Base-by-base conservation (phyloP, 2,329 filamentous ascomycete genomes). In the Mariannaea elegans region DNA sequence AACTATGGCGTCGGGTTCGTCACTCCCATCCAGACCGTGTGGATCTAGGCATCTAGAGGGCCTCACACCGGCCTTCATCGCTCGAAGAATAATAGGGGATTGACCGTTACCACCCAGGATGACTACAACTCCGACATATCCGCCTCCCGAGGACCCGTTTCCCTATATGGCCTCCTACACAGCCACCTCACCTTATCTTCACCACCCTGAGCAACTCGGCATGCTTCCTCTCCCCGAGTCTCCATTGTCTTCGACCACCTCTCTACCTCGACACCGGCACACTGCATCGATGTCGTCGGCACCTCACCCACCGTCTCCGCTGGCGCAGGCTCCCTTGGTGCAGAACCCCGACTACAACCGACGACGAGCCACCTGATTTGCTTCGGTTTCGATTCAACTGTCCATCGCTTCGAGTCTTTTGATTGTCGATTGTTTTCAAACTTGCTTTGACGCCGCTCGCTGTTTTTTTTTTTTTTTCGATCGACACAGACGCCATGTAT, bases 11-110 rank as follows among this genome's bases (percentile, higher is more conserved):
- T 77, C 71, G 84, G 84, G 84, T 87, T 87, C 82, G 84, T 87
- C 78, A 81, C 82, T 85, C 84, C 84, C 82, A 80, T 83, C 77
- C 83, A 86, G 79, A 78, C 84, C 76, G 80, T 86, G 79, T 87
- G 84, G 84, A 85, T 82, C 77, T 87, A 84, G 78, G 76, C 74
- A 72, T 66, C 71, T 71, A 65, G 69, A 76, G 69, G 71, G 66
- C 68, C 71, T 74, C 77, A 77, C 74, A 76, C 71, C 72, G 77
- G 76, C 75, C 68, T 46, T 72, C 73, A 21, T 72, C 73, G 66
- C 68, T 69, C 66, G 67, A 73, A 72, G 72, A 75, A 76, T 72
- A 77, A 73, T 77, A 77, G 76, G 74, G 83, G 77, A 84, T 86
- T 87, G 81, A 86, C 84, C 80, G 72, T 74, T 75, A 68, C 73